Percentiles rank a stretch among this genome's conserved stretches.
Evolutionary conservation across 352 stramenopile species (phyloP).

Genomic region (Pythium pyrilobum): DNA sequence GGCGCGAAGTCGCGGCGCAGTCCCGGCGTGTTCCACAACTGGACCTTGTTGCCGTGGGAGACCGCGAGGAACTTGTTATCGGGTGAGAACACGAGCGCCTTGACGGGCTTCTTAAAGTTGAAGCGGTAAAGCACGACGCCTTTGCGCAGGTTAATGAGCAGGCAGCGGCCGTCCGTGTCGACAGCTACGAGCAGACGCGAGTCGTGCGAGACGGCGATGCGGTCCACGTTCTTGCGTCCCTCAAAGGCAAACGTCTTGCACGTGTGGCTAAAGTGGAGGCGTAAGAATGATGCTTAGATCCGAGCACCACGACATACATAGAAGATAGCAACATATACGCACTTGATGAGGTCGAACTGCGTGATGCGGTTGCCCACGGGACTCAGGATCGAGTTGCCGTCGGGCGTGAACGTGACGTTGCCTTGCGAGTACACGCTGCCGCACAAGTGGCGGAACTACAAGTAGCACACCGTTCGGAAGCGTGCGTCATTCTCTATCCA

Average conservation of each 20-base stretch:
- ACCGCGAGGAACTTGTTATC: slow-evolving; percentile 88
- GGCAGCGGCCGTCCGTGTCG: slow-evolving; percentile 86
- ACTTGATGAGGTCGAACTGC: slow-evolving; percentile 93
- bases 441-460: slow-evolving; percentile 90
- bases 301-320: slow-evolving; percentile 1
- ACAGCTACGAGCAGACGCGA: slow-evolving; percentile 86
- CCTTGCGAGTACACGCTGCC: slow-evolving; percentile 92
- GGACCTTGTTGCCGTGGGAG: slow-evolving; percentile 86
- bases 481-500: background rate
- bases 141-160: slow-evolving; percentile 89
- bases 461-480: background rate
- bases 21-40: slow-evolving; percentile 87
- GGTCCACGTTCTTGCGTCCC: slow-evolving; percentile 86
- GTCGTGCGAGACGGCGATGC: slow-evolving; percentile 85
- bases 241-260: slow-evolving; percentile 91
- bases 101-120: slow-evolving; percentile 91
- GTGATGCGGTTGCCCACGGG: slow-evolving; percentile 93
- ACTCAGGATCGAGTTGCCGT: slow-evolving; percentile 90
- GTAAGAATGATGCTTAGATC: background rate
- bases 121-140: slow-evolving; percentile 91
- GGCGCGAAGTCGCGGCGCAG: slow-evolving; percentile 89
- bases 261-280: slow-evolving; percentile 48
- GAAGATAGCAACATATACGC: slow-evolving; percentile 15
- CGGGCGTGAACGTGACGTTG: slow-evolving; percentile 91
- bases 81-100: slow-evolving; percentile 84